Conservation (phyloP, 768 basidiomycete species). For the Amylocystis lapponica region DNA sequence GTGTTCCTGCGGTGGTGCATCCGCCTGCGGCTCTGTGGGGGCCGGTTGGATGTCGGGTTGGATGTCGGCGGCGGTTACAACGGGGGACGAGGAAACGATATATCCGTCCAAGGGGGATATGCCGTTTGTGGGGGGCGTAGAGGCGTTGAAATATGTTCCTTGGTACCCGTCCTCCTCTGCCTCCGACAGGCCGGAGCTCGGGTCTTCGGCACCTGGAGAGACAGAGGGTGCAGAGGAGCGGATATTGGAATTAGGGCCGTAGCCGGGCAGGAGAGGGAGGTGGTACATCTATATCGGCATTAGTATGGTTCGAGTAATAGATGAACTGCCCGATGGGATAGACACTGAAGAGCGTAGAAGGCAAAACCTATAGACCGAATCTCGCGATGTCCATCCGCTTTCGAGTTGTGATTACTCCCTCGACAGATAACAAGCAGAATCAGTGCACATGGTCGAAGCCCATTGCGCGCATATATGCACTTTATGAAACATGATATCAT, state of each 20-base stretch:
- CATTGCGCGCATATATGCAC: no score
- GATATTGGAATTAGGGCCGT: slow-evolving; percentile 76
- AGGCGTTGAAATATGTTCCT: slow-evolving; percentile 64
- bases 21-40: not conserved
- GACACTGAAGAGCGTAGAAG: no score
- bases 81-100: slow-evolving; percentile 16
- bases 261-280: slow-evolving; percentile 86
- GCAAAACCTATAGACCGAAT: no score
- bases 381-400: no score
- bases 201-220: slow-evolving; percentile 46
- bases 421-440: no score
- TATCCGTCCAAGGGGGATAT: slow-evolving; percentile 12
- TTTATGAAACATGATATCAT: not conserved
- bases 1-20: slow-evolving; percentile 2
- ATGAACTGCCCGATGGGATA: no score
- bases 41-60: not conserved
- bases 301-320: not conserved
- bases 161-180: slow-evolving; percentile 90
- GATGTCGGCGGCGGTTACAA: not conserved
- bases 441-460: no score
- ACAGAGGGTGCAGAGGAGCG: slow-evolving; percentile 73
- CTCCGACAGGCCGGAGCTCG: slow-evolving; percentile 67
- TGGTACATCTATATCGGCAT: slow-evolving; percentile 73
- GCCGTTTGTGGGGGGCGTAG: slow-evolving; percentile 10
- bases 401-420: no score